These are phyloP conservation scores for Cercospora nicotianae DNA, from an alignment of 2,329 filamentous ascomycete species.

Conservation along the genomic window DNA sequence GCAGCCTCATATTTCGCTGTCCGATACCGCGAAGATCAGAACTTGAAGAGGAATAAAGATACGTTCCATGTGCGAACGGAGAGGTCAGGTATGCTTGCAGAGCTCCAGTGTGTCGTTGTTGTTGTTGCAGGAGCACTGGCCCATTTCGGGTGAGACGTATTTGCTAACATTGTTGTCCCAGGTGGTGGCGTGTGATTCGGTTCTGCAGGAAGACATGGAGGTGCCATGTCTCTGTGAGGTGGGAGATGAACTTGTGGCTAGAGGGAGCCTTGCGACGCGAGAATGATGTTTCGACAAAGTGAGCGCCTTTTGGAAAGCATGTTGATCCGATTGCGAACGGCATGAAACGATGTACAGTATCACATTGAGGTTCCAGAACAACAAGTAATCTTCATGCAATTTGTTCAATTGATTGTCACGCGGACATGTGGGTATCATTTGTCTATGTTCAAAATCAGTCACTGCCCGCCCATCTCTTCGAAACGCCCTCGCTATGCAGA, in stretches of 20 bases:
- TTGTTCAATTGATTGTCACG: not conserved
- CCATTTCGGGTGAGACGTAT: no score
- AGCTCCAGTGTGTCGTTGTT: no score
- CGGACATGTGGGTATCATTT: slow-evolving; percentile 11
- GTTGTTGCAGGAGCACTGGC: not conserved
- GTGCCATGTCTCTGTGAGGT: not conserved
- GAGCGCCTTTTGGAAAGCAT: no score
- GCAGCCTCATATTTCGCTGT: slow-evolving; percentile 15
- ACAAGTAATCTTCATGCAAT: not conserved
- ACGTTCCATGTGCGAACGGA: slow-evolving; percentile 18
- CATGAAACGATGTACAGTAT: not conserved
- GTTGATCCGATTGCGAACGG: no score
- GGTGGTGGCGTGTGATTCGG: not conserved
- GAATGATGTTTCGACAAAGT: no score
- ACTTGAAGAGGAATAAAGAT: slow-evolving; percentile 15
- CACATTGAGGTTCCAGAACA: not conserved
- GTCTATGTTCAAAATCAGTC: slow-evolving; percentile 8
- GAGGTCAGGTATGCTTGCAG: slow-evolving; percentile 13
- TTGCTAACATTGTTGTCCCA: not conserved
- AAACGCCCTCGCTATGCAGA: not conserved
- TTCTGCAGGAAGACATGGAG: not conserved
- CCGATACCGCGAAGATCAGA: slow-evolving; percentile 12
- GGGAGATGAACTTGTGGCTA: not conserved
- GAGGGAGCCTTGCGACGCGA: no score
- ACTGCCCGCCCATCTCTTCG: not conserved